Evolutionary conservation across 2,329 filamentous ascomycete genomes (phyloP), one percentile per base, ranked within the genome.

Genomic region (Macrophomina tecta): DNA sequence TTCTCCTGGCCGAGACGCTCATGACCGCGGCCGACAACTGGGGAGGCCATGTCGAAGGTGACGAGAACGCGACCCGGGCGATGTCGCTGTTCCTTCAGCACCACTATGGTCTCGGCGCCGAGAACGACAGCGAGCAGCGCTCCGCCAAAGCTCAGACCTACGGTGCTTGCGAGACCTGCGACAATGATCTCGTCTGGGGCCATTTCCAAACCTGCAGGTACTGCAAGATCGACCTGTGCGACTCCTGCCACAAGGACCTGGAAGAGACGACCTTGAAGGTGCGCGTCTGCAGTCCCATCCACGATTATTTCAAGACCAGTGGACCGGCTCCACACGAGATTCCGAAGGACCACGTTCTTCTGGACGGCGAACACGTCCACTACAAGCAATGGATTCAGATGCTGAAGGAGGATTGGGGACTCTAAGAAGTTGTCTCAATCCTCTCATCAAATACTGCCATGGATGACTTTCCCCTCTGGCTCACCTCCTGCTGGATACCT

Each of bases 201-300:
- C 58, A 62, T 30, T 62, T 62, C 58, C 58, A 62, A 23, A 62
- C 58, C 9, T 62, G 58, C 58, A 62, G 58, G 32, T 62, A 49
- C 40, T 62, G 58, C 58, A 62, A 62, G 58, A 45, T 62, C 32
- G 58, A 62, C 45, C 40, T 62, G n/a, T 62, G 58, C n/a, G 58
- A 62, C 32, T 38, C 42, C n/a, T 62, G 58, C 58, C 58, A 62
- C 45, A 49, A 62, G 45, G 48, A 7, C 18, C 32, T 62, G 58
- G 58, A 62, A 38, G 58, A 62, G 5, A 62, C 58, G 45, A 62
- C 58, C 5, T 9, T 62, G 32, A 36, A 36, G n/a, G 58, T 62
- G 2, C 58, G 58, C 58, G 40, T 49, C 12, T 62, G 58, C 45
- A 62, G 58, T 18, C 58, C 58, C 16, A 49, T 62, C 12, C 58